Base-by-base conservation (phyloP, 345 rosid species). In the Camelina neglecta region DNA sequence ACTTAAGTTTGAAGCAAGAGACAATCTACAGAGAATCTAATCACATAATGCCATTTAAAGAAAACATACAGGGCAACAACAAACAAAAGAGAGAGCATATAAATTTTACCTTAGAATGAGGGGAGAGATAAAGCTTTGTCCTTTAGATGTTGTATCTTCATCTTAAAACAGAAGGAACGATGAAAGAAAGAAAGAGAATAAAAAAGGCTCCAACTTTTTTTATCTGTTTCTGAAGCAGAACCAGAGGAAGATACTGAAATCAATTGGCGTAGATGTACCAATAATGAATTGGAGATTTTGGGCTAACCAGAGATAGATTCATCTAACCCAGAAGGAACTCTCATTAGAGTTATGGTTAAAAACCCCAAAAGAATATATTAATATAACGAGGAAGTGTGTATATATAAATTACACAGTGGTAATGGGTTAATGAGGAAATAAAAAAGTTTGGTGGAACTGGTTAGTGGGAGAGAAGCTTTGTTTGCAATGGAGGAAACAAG, bases 401-500 rank as follows among this genome's bases (percentile, higher is more conserved):
- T 29, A 41, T 57, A 65, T 21, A 11, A 44, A 15, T 16, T 55
- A 44, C 60, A 72, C 47, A 38, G 18, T 18, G 18, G 59, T 45
- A 23, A 36, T 73, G 66, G 44, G 76, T 35, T 54, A 18, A 50
- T 79, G 75, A n/a, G 61, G 20, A 8, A 4, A 4, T 5, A 2
- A 4, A 4, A 45, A 38, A 69, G 67, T 76, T 76, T 76, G 86
- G 83, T 67, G 70, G 81, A 51, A 78, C 78, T 74, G 83, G 86
- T 84, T 82, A 90, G 91, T 84, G 88, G 88, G 83, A 83, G 88
- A 79, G 29, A 89, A 83, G 90, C 93, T 90, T 87, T 75, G 90
- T 90, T 84, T 86, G 89, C 92, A 89, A 90, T 85, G 95, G 93
- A 90, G 96, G 93, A 86, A 87, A 86, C 83, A 84, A 78, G 29